Evolutionary conservation across 2,329 filamentous ascomycete genomes (phyloP).

Genomic region (Talaromyces piceae): DNA sequence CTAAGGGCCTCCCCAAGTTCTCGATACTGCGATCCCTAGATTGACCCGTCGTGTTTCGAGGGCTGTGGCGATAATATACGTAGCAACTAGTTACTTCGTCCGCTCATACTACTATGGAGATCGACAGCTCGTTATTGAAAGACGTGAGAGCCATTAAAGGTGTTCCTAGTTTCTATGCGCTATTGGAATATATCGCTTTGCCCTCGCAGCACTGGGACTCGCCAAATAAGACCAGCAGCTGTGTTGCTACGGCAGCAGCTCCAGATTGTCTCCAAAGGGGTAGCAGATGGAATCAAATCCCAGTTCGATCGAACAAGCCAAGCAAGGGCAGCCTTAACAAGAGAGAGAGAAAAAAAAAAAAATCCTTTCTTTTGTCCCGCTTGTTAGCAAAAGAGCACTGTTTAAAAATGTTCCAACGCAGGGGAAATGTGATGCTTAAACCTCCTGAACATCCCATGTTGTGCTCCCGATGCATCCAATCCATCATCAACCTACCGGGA

Average conservation of each 20-base stretch:
- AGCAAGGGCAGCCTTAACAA: slow-evolving; percentile 7
- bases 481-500: too few species aligned
- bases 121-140: not conserved
- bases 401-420: not conserved
- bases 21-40: not conserved
- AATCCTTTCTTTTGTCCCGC: not conserved
- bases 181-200: not conserved
- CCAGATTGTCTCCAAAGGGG: not conserved
- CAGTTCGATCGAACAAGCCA: not conserved
- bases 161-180: not conserved
- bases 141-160: not conserved
- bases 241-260: slow-evolving; percentile 9
- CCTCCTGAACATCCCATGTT: slow-evolving; percentile 7
- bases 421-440: slow-evolving; percentile 7
- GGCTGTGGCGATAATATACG: not conserved
- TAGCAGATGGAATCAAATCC: not conserved
- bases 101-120: not conserved
- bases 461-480: not conserved
- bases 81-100: not conserved
- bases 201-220: slow-evolving; percentile 5
- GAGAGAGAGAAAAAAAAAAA: too few species aligned
- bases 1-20: too few species aligned
- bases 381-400: not conserved
- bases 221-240: not conserved
- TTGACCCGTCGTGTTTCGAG: not conserved